Base-by-base conservation (phyloP, 2,329 filamentous ascomycete genomes). In the Cordyceps cicadae region DNA sequence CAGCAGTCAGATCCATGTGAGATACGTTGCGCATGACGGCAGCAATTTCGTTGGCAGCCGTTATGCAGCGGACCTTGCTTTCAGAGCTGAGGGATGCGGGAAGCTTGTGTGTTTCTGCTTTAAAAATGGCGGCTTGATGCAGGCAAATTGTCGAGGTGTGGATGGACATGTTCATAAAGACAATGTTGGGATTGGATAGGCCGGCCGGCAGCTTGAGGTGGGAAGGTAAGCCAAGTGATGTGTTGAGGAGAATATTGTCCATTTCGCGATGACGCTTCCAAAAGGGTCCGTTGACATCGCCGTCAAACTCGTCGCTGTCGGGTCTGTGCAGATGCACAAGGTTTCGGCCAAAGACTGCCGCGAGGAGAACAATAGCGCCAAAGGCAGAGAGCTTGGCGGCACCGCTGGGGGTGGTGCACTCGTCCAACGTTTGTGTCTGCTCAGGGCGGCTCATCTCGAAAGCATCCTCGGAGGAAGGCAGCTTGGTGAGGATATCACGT, bases 51-150 rank as follows among this genome's bases (percentile, higher is more conserved):
- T 92, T 92, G 32, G 94, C 94, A 14, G 93, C 92, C 24, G 92
- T 92, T 62, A 97, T 91, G 68, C 94, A 97, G 63, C 94, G 84
- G 15, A 94, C 85, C 72, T 96, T 97, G 72, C 92, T 96, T 70
- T 97, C 93, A 1, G 89, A 86, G 64, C 89, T 87, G 52, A 97
- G 87, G 19, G 88, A 87, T 1, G 82, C 77, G 0, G 90, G 87
- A 63, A 97, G 77, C 58, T 86, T 84, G 72, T 96, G 88, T 75
- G 92, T 94, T 68, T 97, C 93, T 0, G 92, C 92, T 71, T 97
- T 97, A 81, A 93, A 97, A 21, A 99, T 97, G 29, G 94, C 94
- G 2, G 93, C 94, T 75, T 99, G 94, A 69, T 99, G 94, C n/a
- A 99, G 78, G 72, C 93, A 97, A 59, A 99, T 97, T 1, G 91